These are phyloP conservation scores for Lentithecium fluviatile DNA, from an alignment of 495 filamentous ascomycete species.

Conservation along the genomic window DNA sequence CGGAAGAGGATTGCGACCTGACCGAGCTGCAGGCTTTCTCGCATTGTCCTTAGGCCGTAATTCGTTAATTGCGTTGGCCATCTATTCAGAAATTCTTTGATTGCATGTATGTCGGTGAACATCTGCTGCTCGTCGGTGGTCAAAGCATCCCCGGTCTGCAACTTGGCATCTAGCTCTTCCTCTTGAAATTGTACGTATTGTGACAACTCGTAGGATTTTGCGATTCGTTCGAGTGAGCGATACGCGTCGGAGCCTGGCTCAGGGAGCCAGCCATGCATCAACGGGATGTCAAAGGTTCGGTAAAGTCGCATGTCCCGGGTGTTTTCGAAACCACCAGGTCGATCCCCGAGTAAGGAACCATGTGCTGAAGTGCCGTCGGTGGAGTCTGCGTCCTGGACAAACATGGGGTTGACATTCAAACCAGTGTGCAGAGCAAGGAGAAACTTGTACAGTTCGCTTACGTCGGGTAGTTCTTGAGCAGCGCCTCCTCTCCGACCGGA, in stretches of 20 bases:
- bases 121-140: slow-evolving; percentile 59
- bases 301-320: slow-evolving; percentile 85
- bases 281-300: slow-evolving; percentile 77
- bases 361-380: slow-evolving; percentile 18
- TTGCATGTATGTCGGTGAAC: slow-evolving; percentile 74
- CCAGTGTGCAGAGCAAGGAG: slow-evolving; percentile 88
- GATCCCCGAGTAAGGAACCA: slow-evolving; percentile 6
- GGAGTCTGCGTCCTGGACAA: slow-evolving; percentile 53
- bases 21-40: slow-evolving; percentile 63
- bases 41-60: slow-evolving; percentile 73
- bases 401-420: slow-evolving; percentile 96
- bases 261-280: slow-evolving; percentile 94
- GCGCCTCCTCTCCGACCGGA: slow-evolving; percentile 56
- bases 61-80: slow-evolving; percentile 84
- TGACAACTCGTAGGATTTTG: slow-evolving; percentile 82
- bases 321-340: slow-evolving; percentile 73
- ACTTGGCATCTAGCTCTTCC: slow-evolving; percentile 80
- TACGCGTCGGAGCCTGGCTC: slow-evolving; percentile 60
- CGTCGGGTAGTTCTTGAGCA: slow-evolving; percentile 69
- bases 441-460: slow-evolving; percentile 82
- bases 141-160: slow-evolving; percentile 54
- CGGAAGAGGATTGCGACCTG: slow-evolving; percentile 86
- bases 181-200: slow-evolving; percentile 84
- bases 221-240: slow-evolving; percentile 65
- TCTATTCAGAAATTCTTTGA: slow-evolving; percentile 74